phyloP scores from a whole-genome alignment of 2,329 filamentous ascomycete genomes.

The Microcyclosporella mali region DNA sequence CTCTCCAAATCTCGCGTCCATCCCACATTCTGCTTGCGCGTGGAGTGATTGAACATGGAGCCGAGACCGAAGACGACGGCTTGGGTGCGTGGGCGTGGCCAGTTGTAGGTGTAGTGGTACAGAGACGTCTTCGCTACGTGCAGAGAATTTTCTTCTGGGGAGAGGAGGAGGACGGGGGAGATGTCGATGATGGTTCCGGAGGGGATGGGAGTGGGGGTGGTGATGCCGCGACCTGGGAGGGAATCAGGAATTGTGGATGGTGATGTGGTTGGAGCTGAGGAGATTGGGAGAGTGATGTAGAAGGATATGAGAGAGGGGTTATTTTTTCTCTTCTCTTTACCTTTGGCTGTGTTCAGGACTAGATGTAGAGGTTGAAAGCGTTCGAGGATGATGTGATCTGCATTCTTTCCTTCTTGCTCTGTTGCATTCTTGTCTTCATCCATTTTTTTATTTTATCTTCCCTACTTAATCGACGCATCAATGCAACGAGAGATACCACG shows the following conservation, averaged over 20 bases:
- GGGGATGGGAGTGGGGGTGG: slow-evolving; percentile 43
- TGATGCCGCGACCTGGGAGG: slow-evolving; percentile 48
- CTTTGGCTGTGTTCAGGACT: slow-evolving; percentile 47
- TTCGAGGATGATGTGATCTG: slow-evolving; percentile 27
- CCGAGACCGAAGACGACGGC: slow-evolving; percentile 52
- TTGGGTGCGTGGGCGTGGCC: slow-evolving; percentile 42
- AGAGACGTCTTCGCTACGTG: slow-evolving; percentile 47
- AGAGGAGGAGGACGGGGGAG: slow-evolving; percentile 48
- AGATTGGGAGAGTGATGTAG: no score
- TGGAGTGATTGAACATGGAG: slow-evolving; percentile 55
- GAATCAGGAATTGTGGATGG: no score
- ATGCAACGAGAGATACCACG: no score
- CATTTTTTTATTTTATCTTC: neutral
- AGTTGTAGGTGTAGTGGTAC: slow-evolving; percentile 54
- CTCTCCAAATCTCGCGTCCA: slow-evolving; percentile 47
- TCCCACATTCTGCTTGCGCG: slow-evolving; percentile 47
- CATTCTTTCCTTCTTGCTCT: neutral
- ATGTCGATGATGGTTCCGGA: slow-evolving; percentile 46
- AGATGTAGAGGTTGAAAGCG: slow-evolving; percentile 40
- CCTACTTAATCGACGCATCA: no score
- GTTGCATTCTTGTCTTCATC: no score
- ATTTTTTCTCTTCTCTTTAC: slow-evolving; percentile 33
- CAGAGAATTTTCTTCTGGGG: slow-evolving; percentile 41
- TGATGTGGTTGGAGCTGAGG: neutral
- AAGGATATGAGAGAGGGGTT: no score